Percentiles rank a stretch among this genome's conserved stretches.
These are phyloP conservation scores for Avena sativa DNA, from an alignment of 176 grass and related monocot genomes.

Conservation along the genomic window DNA sequence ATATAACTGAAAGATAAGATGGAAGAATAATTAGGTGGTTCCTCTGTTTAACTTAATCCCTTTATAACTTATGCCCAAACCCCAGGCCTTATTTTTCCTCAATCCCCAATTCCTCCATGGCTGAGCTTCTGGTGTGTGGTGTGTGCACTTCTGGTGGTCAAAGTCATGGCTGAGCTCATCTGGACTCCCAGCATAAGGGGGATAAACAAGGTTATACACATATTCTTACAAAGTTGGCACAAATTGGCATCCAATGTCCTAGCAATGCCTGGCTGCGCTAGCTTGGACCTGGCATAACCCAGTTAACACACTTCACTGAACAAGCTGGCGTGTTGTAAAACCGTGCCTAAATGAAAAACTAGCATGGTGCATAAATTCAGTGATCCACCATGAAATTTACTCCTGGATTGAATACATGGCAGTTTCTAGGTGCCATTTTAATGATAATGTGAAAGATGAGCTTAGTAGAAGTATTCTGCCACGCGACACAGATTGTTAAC, in stretches of 20 bases:
- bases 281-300: constrained; percentile 3
- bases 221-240: background rate
- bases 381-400: background rate
- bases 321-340: background rate
- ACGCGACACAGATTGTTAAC: background rate
- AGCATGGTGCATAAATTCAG: background rate
- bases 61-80: background rate
- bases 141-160: background rate
- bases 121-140: background rate
- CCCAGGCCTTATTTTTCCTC: background rate
- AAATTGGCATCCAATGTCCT: background rate
- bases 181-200: background rate
- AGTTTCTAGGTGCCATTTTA: constrained; percentile 6
- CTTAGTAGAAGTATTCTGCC: background rate
- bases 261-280: background rate
- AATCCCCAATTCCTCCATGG: background rate
- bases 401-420: constrained; percentile 14
- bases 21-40: background rate
- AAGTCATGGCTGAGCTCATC: background rate
- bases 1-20: background rate
- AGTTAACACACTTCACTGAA: background rate
- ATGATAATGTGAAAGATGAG: background rate
- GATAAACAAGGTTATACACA: background rate
- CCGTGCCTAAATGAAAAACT: background rate
- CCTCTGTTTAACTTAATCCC: constrained; percentile 28